A percentile compares a stretch with the other conserved stretches of the same genome.
These are phyloP conservation scores for Sporisorium scitamineum DNA, from an alignment of 1,284 basidiomycete genomes.

Conservation along the genomic window DNA sequence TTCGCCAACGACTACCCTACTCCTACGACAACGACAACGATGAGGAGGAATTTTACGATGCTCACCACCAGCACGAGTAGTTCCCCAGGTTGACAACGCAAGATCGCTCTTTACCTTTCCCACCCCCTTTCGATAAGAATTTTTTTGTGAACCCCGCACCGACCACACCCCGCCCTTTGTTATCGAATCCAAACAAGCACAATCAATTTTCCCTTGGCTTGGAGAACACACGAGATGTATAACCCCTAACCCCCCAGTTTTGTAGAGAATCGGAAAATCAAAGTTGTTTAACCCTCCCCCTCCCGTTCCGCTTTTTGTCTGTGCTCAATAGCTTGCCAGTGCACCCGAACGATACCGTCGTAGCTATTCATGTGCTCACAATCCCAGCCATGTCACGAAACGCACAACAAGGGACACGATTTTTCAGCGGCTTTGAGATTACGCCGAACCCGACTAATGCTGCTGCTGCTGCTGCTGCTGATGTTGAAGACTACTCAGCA, in stretches of 20 bases:
- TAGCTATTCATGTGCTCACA: not conserved
- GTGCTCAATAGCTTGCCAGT: not conserved
- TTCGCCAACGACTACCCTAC: constrained; percentile 18
- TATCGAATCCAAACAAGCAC: not conserved
- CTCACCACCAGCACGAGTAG: constrained; percentile 14
- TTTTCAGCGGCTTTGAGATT: not conserved
- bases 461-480: constrained; percentile 9
- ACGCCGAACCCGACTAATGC: not conserved
- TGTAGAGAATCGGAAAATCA: not conserved
- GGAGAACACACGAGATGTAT: not conserved
- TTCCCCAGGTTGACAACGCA: not conserved
- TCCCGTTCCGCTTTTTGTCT: not conserved
- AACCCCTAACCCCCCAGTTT: not conserved
- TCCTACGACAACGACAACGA: constrained; percentile 21
- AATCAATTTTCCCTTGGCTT: not conserved
- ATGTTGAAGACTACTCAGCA: constrained; percentile 23
- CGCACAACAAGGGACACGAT: not conserved
- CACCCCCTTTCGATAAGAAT: too few relatives aligned
- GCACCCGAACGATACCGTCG: too few relatives aligned
- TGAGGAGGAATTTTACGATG: constrained; percentile 22
- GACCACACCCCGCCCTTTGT: not conserved
- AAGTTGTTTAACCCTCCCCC: not conserved
- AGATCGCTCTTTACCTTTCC: too few relatives aligned
- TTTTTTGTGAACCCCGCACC: too few relatives aligned
- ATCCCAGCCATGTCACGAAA: not conserved